Conservation (phyloP, 2,329 filamentous ascomycete species). For the Sphaerulina musiva region DNA sequence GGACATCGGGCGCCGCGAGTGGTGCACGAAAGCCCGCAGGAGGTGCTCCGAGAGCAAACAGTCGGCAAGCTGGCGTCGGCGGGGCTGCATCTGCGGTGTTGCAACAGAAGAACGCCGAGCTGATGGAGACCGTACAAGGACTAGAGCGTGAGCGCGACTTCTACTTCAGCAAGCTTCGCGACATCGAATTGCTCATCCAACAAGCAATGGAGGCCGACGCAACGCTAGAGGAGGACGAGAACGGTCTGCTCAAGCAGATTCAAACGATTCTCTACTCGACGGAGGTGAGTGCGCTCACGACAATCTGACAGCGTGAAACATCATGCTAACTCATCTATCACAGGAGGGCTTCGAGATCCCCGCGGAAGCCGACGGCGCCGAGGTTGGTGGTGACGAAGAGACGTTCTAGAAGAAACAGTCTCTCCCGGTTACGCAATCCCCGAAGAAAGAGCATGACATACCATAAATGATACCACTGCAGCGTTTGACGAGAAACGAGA, state of each 20-base stretch:
- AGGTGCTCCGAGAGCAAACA: conserved; percentile 40
- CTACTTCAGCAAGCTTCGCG: conserved; percentile 96
- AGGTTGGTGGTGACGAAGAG: conserved; percentile 62
- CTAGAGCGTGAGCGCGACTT: conserved; percentile 96
- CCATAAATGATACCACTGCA: conserved; percentile 11
- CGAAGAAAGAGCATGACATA: conserved; percentile 2
- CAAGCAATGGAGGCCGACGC: conserved; percentile 87
- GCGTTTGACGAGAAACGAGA: conserved; percentile 7
- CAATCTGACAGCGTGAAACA: background rate
- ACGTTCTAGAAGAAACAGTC: conserved; percentile 52
- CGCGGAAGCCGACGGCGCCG: conserved; percentile 58
- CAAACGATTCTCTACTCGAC: conserved; percentile 96
- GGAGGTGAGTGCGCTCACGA: conserved; percentile 49
- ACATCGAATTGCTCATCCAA: conserved; percentile 93
- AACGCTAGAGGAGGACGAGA: conserved; percentile 88
- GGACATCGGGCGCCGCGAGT: conserved; percentile 47
- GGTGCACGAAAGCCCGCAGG: conserved; percentile 38
- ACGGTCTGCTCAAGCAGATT: conserved; percentile 87
- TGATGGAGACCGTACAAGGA: conserved; percentile 93
- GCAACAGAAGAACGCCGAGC: conserved; percentile 73
- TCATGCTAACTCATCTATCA: conserved; percentile 1
- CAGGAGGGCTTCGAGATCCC: conserved; percentile 73
- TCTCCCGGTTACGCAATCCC: conserved; percentile 1
- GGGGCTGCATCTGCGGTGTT: conserved; percentile 61
- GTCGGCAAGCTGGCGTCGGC: conserved; percentile 39